Evolutionary conservation across 352 stramenopile genomes (phyloP).

Genomic region (Globisporangium iwayamae): DNA sequence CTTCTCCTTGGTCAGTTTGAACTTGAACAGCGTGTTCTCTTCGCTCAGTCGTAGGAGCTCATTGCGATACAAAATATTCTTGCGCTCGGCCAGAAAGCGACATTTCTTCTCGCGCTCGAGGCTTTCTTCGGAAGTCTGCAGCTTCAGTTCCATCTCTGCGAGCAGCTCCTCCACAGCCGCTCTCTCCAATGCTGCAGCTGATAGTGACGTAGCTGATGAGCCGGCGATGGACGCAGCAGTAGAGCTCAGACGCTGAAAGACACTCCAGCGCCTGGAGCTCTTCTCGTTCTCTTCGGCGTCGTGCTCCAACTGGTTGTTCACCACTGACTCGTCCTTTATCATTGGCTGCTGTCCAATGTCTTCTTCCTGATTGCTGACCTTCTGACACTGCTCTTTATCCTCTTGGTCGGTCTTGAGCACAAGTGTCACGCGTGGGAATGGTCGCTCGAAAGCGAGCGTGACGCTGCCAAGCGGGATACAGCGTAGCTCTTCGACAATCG

Average conservation of each 20-base stretch:
- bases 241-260: conserved; percentile 37
- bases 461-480: conserved; percentile 33
- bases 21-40: conserved; percentile 49
- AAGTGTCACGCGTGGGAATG: neutral
- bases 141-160: conserved; percentile 28
- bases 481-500: conserved; percentile 64
- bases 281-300: conserved; percentile 3
- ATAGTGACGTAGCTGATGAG: neutral
- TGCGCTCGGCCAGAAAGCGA: conserved; percentile 63
- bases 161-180: conserved; percentile 17
- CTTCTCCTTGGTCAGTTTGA: conserved; percentile 20
- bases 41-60: conserved; percentile 52
- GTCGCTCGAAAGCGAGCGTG: conserved; percentile 41
- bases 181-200: neutral
- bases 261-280: conserved; percentile 32
- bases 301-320: conserved; percentile 5
- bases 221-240: conserved; percentile 15
- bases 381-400: neutral
- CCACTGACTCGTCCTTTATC: conserved; percentile 13
- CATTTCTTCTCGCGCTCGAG: conserved; percentile 68
- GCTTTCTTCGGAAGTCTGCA: conserved; percentile 30
- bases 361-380: neutral
- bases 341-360: conserved; percentile 9
- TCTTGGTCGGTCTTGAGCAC: neutral
- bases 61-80: conserved; percentile 76